Base-by-base conservation (phyloP, 768 basidiomycete genomes). In the Amanita jacksonii region DNA sequence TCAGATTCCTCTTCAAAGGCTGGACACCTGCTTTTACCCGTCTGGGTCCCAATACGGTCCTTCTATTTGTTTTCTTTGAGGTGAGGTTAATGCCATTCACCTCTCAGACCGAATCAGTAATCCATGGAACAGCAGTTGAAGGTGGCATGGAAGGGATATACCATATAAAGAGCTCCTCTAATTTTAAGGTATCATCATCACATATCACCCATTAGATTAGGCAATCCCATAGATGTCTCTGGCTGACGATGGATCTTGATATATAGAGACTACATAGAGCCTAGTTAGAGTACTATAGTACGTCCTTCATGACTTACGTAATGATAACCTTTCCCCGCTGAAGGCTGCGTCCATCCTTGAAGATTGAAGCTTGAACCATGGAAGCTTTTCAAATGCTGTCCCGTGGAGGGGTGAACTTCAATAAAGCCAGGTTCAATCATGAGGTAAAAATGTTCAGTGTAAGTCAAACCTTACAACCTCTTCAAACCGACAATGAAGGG, bases 371-470 rank as follows among this genome's bases (percentile, higher is more conserved):
- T 23, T 27, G 8, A 16, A 32, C 8, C 12, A 87, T 88, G 85
- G 89, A 92, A 53, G 81, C 89, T 4, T 98, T 98, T 60, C 85
- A 84, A 51, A 62, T 96, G 9, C 76, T 98, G 20, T 90, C 92
- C 24, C 76, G 88, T 12, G 93, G 93, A 25, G 89, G 90, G 1
- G 74, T 74, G 0, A 72, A 68, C 44, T 96, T 97, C 52, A 73
- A 92, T 70, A 93, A 87, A 63, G 67, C 66, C 31, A 68, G 72
- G 23, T 91, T 84, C 61, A 72, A 78, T 52, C 61, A 66, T 0
- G 88, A 93, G 55, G 73, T 85, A 6, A 57, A 72, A 22, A 62
- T 87, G 5, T 93, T 94, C 63, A 71, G 73, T 48, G 84, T 84
- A 53, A 46, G 68, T 53, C n/a, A 38, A 38, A 13, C 18, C 32